phyloP scores from a whole-genome alignment of 306 rosid species.

The Cicer pinnatifidum region DNA sequence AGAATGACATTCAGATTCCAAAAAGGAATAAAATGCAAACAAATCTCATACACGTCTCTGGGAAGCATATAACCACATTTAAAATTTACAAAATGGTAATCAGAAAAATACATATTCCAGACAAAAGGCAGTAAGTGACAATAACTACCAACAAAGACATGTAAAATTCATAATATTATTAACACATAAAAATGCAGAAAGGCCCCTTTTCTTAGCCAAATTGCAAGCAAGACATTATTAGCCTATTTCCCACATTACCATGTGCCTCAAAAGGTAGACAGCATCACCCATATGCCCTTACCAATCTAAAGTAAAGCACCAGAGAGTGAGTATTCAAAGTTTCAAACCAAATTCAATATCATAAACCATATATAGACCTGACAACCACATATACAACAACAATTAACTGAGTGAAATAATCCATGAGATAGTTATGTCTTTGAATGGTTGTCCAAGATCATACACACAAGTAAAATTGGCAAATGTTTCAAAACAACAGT shows the following conservation, averaged over 20 bases:
- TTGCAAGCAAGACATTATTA: slow-evolving; percentile 32
- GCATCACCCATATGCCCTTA: neutral
- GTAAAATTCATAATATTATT: slow-evolving; percentile 6
- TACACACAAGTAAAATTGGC: slow-evolving; percentile 6
- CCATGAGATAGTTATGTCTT: neutral
- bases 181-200: slow-evolving; percentile 4
- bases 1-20: slow-evolving; percentile 17
- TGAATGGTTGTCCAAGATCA: slow-evolving; percentile 17
- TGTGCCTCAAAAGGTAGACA: slow-evolving; percentile 11
- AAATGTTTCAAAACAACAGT: slow-evolving; percentile 27
- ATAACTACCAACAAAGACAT: slow-evolving; percentile 1
- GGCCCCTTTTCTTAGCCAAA: slow-evolving; percentile 10
- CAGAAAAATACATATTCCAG: slow-evolving; percentile 9
- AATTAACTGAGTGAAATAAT: slow-evolving; percentile 17
- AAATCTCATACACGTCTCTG: slow-evolving; percentile 16
- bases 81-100: slow-evolving; percentile 33
- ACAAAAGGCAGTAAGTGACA: slow-evolving; percentile 2
- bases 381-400: slow-evolving; percentile 2
- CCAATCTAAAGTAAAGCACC: slow-evolving; percentile 14
- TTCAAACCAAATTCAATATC: slow-evolving; percentile 4
- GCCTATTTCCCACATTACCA: slow-evolving; percentile 14
- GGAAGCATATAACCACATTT: slow-evolving; percentile 1
- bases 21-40: slow-evolving; percentile 17
- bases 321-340: neutral
- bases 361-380: slow-evolving; percentile 13